Evolutionary conservation across 371 early-diverging fungal species (phyloP).

Genomic region (Encephalitozoon cuniculi): DNA sequence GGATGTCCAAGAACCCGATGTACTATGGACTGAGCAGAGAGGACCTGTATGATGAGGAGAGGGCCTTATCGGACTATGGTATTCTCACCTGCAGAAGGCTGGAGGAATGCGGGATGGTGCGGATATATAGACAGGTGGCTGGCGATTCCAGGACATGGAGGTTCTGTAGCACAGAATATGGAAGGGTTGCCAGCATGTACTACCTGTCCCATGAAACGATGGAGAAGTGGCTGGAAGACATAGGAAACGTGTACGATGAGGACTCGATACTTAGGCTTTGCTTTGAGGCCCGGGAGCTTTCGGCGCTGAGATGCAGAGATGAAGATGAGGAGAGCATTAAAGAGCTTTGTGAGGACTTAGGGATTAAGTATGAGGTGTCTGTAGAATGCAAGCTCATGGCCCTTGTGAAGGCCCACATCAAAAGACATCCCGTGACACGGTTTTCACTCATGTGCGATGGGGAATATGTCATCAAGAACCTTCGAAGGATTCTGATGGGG

Average conservation of each 20-base stretch:
- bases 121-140: not conserved
- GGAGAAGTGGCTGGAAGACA: constrained; percentile 27
- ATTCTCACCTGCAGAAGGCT: constrained; percentile 38
- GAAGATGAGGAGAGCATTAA: constrained; percentile 38
- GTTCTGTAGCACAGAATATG: constrained; percentile 38
- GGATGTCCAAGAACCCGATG: constrained; percentile 64
- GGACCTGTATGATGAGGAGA: constrained; percentile 62
- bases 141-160: constrained; percentile 8
- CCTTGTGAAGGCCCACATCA: constrained; percentile 22
- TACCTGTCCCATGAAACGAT: constrained; percentile 47
- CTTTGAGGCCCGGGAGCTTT: constrained; percentile 44
- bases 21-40: constrained; percentile 64
- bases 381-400: constrained; percentile 28
- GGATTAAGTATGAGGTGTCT: not conserved
- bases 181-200: constrained; percentile 43
- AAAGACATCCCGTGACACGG: not conserved
- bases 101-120: constrained; percentile 40
- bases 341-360: constrained; percentile 13
- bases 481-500: constrained; percentile 41
- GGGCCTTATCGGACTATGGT: constrained; percentile 45
- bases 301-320: constrained; percentile 18
- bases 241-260: not conserved
- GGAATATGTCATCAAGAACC: constrained; percentile 44
- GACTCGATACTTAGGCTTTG: constrained; percentile 2
- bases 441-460: constrained; percentile 53